A percentile compares a stretch with the other conserved stretches of the same genome.
phyloP scores from a whole-genome alignment of 1,284 basidiomycete genomes.

The Tremellales sp. region DNA sequence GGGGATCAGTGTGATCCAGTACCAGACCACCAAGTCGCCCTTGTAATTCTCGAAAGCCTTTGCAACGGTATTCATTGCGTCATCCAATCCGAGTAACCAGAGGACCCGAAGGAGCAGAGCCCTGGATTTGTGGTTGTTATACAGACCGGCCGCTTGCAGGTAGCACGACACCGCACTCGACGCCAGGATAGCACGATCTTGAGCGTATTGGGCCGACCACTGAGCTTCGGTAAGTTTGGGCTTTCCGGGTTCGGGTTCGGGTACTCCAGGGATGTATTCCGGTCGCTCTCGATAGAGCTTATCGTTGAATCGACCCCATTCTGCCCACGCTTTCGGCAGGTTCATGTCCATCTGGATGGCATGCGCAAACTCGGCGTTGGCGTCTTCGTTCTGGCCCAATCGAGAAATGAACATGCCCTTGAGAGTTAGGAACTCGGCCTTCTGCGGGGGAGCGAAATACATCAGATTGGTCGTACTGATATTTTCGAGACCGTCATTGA shows the following conservation, averaged over 20 bases:
- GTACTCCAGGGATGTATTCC: conserved; percentile 32
- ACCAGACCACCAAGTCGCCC: conserved; percentile 96
- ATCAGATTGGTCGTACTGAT: conserved; percentile 99
- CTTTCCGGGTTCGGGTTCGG: conserved; percentile 53
- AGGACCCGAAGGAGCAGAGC: conserved; percentile 87
- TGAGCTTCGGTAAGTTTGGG: conserved; percentile 63
- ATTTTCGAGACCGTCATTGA: conserved; percentile 90
- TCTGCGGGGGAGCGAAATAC: conserved; percentile 93
- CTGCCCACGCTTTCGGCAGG: conserved; percentile 96
- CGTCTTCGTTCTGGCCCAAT: conserved; percentile 82
- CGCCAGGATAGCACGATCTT: conserved; percentile 60
- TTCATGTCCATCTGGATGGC: conserved; percentile 94
- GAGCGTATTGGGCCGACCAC: conserved; percentile 41
- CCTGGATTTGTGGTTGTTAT: conserved; percentile 91
- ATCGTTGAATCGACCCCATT: conserved; percentile 96
- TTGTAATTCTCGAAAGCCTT: conserved; percentile 94
- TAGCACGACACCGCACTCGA: conserved; percentile 96
- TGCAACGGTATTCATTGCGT: conserved; percentile 64
- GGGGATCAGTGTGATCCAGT: conserved; percentile 97
- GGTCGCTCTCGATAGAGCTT: conserved; percentile 65
- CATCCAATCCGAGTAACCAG: conserved; percentile 96
- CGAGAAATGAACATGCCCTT: conserved; percentile 99
- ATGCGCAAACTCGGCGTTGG: conserved; percentile 86
- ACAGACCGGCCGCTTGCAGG: conserved; percentile 91
- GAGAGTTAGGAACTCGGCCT: conserved; percentile 98